phyloP scores from a whole-genome alignment of 2,329 filamentous ascomycete species.

The Trichoderma sp. region DNA sequence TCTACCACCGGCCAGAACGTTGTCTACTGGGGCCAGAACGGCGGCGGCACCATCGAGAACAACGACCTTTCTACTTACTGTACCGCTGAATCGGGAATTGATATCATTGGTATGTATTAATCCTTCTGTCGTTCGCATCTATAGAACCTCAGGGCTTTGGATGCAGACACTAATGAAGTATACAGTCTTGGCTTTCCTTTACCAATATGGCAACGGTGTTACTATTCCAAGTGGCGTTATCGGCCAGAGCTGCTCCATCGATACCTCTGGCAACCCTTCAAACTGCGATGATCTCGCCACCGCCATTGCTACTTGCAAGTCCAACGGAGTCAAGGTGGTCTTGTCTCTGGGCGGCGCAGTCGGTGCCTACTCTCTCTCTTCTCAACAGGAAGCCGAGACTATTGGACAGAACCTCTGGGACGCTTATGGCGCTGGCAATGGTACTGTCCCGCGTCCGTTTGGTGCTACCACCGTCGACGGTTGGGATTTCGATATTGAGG shows the following conservation, averaged over 20 bases:
- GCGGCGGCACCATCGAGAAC: slow-evolving; percentile 40
- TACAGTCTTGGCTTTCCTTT: slow-evolving; percentile 40
- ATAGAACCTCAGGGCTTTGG: too few relatives aligned
- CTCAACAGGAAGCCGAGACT: slow-evolving; percentile 31
- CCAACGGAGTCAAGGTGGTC: slow-evolving; percentile 33
- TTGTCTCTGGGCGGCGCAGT: slow-evolving; percentile 32
- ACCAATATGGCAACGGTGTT: slow-evolving; percentile 43
- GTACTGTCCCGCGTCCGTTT: slow-evolving; percentile 31
- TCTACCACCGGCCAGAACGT: slow-evolving; percentile 39
- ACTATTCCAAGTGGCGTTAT: slow-evolving; percentile 47
- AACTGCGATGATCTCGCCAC: slow-evolving; percentile 33
- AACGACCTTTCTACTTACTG: slow-evolving; percentile 47
- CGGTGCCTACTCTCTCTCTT: slow-evolving; percentile 32
- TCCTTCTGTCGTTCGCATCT: too few relatives aligned
- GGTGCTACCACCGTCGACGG: slow-evolving; percentile 32
- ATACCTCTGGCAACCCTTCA: slow-evolving; percentile 38
- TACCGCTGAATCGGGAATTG: slow-evolving; percentile 43
- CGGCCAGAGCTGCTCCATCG: slow-evolving; percentile 46
- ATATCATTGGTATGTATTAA: slow-evolving; percentile 39
- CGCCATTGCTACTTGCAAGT: slow-evolving; percentile 34
- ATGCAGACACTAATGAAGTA: too few relatives aligned
- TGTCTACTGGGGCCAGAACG: slow-evolving; percentile 39
- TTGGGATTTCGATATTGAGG: slow-evolving; percentile 35
- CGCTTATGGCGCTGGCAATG: slow-evolving; percentile 30
- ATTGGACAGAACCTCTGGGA: slow-evolving; percentile 35